Evolutionary conservation across 352 stramenopile species (phyloP), one percentile per base, ranked within the genome.

Genomic region (Phytopythium delawarense): DNA sequence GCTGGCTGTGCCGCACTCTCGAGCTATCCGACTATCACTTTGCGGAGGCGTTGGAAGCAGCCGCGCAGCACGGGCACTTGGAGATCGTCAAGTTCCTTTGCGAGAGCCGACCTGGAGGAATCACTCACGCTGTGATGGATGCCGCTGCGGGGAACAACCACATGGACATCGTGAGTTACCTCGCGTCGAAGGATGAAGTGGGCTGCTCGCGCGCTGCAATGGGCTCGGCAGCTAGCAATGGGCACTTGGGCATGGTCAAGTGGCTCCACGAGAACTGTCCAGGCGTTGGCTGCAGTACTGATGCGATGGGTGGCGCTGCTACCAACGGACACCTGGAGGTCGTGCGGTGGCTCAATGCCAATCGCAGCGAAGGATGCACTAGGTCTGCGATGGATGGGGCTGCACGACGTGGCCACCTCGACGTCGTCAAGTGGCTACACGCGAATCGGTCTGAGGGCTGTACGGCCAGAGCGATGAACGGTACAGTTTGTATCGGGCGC

Each of bases 81-180:
- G 57, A 74, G 3, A 61, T 79, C 42, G 65, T 79, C 9, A 21
- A 58, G n/a, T 79, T 75, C 32, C 63, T 79, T 40, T 56, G 76
- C 59, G 8, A 7, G 13, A 70, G 74, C 55, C 62, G 68, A 7
- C 44, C 59, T 0, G 69, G 72, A 57, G 71, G 68, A 25, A 72
- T 65, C n/a, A 74, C 68, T 7, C 45, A 32, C 13, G 61, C 63
- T 5, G 71, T 62, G 5, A 76, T 79, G 71, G 61, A 79, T 56
- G 57, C 56, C 15, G 71, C 71, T 6, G 71, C 68, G 44, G 63
- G 57, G 15, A 73, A 79, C 16, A 72, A 70, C 45, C 71, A 79
- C 35, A 48, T 76, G 6, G 49, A 23, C n/a, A 42, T 79, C 23
- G 65, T 79, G 4, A 23, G 67, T 7, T 79, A 66, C 58, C 57